phyloP scores from a whole-genome alignment of 257 asterid genomes.

The Linderniella brevidens region DNA sequence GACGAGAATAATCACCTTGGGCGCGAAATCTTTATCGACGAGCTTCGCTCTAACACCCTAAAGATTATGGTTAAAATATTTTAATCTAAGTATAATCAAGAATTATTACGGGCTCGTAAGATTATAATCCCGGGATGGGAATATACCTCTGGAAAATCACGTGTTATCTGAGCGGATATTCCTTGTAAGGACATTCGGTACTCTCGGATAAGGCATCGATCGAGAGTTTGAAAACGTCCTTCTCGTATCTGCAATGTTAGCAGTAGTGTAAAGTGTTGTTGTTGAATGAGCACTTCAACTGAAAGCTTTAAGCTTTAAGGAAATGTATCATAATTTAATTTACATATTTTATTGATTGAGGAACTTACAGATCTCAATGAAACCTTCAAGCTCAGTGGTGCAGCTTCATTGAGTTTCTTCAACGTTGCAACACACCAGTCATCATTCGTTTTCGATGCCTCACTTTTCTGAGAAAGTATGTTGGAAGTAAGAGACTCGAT shows the following conservation, averaged over 20 bases:
- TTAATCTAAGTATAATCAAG: background rate
- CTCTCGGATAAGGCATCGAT: conserved; percentile 80
- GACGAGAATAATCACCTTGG: conserved; percentile 39
- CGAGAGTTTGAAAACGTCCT: conserved; percentile 83
- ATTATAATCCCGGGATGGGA: background rate
- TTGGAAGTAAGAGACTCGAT: background rate
- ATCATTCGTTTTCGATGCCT: conserved; percentile 58
- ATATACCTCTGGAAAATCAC: conserved; percentile 68
- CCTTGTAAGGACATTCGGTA: conserved; percentile 85
- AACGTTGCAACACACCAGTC: conserved; percentile 51
- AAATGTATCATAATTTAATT: background rate
- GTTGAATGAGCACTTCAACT: background rate
- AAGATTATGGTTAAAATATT: background rate
- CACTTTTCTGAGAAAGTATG: conserved; percentile 35
- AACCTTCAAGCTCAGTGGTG: conserved; percentile 93
- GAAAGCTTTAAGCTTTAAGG: background rate
- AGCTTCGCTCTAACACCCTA: conserved; percentile 86
- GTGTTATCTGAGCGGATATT: conserved; percentile 36
- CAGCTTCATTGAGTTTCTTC: conserved; percentile 55
- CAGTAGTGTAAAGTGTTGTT: background rate
- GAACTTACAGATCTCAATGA: conserved; percentile 78
- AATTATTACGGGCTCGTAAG: background rate
- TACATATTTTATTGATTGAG: background rate
- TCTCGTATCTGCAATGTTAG: conserved; percentile 51
- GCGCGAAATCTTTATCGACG: conserved; percentile 58